These are phyloP conservation scores for Microdochium paspali DNA, from an alignment of 2,329 filamentous ascomycete species.

Conservation along the genomic window DNA sequence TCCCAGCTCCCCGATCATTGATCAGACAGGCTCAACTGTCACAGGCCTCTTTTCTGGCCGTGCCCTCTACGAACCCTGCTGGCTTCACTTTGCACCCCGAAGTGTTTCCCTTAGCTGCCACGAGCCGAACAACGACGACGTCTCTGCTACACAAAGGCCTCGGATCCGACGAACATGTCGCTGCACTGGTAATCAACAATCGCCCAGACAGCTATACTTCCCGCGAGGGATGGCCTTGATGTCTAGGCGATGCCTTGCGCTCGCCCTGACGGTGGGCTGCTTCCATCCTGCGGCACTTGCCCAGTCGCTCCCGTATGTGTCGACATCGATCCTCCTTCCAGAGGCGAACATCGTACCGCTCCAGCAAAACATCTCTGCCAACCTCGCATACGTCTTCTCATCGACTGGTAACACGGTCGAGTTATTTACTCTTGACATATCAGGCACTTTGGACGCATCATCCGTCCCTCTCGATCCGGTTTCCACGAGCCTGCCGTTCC, in stretches of 20 bases:
- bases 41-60: background rate
- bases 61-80: background rate
- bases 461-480: slow-evolving; percentile 36
- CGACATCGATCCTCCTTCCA: slow-evolving; percentile 60
- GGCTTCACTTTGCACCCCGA: background rate
- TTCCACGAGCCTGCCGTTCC: slow-evolving; percentile 52
- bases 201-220: background rate
- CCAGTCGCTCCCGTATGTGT: slow-evolving; percentile 62
- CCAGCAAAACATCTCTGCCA: slow-evolving; percentile 21
- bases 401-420: slow-evolving; percentile 38
- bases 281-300: slow-evolving; percentile 20
- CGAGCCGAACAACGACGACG: background rate
- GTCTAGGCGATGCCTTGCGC: slow-evolving; percentile 3
- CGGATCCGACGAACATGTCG: background rate
- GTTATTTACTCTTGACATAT: slow-evolving; percentile 59
- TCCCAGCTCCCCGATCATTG: background rate
- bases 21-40: background rate
- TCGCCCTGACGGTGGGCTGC: slow-evolving; percentile 9
- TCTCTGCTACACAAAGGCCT: background rate
- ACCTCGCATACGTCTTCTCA: slow-evolving; percentile 62
- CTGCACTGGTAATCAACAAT: background rate
- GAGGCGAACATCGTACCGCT: slow-evolving; percentile 30
- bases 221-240: background rate
- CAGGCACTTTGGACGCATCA: slow-evolving; percentile 40
- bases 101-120: background rate